These are phyloP conservation scores for Fusarium sambucinum DNA, from an alignment of 2,329 filamentous ascomycete genomes.

Conservation along the genomic window DNA sequence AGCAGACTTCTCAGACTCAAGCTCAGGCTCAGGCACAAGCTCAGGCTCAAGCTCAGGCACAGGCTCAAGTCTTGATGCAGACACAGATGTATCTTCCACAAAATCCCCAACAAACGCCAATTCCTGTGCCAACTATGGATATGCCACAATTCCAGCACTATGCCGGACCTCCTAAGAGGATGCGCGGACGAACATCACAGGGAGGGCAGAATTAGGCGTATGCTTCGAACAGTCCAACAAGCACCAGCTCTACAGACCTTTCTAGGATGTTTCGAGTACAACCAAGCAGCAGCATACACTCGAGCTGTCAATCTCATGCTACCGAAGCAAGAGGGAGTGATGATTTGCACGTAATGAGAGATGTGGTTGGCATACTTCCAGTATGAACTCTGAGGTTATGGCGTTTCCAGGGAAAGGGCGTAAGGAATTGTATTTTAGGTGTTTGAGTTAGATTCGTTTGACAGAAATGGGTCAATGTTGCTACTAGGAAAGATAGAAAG, in stretches of 20 bases:
- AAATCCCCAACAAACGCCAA: constrained; percentile 42
- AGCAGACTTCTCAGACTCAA: constrained; percentile 43
- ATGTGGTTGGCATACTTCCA: not conserved
- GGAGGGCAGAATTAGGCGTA: constrained; percentile 20
- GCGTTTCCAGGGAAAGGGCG: constrained; percentile 34
- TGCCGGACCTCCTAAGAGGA: constrained; percentile 48
- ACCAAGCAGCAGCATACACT: not conserved
- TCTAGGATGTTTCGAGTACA: not conserved
- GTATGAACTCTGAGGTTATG: not conserved
- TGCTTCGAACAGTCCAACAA: not conserved
- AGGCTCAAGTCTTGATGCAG: constrained; percentile 47
- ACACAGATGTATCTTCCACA: constrained; percentile 48
- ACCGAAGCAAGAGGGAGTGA: not conserved
- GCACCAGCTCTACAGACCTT: no score
- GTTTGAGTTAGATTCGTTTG: constrained; percentile 24
- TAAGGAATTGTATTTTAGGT: constrained; percentile 10
- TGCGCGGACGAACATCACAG: constrained; percentile 47
- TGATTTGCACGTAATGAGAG: not conserved
- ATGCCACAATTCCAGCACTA: constrained; percentile 50
- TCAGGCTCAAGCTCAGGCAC: constrained; percentile 42
- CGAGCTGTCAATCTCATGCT: not conserved
- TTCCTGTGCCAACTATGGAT: constrained; percentile 48
- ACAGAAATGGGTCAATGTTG: constrained; percentile 36
- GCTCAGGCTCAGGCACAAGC: constrained; percentile 40
- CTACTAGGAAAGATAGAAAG: constrained; percentile 30